Percentiles rank a stretch among this genome's conserved stretches.
Evolutionary conservation across 768 basidiomycete species (phyloP).

Genomic region (Pleurotus djamor): DNA sequence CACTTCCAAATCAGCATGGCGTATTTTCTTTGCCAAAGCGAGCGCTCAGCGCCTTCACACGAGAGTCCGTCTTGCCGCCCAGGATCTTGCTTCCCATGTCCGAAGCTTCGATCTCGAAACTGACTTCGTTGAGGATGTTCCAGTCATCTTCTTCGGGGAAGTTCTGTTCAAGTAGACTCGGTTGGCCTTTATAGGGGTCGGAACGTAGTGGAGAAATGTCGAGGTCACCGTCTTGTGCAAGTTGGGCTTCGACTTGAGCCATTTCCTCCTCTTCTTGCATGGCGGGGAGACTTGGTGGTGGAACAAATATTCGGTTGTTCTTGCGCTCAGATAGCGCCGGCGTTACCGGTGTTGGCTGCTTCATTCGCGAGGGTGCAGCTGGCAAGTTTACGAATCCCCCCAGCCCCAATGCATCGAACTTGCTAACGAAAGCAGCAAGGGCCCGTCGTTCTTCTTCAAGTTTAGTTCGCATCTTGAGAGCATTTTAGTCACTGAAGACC

Average conservation of each 20-base stretch:
- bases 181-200: slow-evolving; percentile 36
- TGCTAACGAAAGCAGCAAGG: slow-evolving; percentile 76
- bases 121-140: slow-evolving; percentile 43
- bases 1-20: neutral
- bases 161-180: slow-evolving; percentile 56
- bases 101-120: slow-evolving; percentile 42
- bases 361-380: slow-evolving; percentile 37
- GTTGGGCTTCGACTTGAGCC: slow-evolving; percentile 16
- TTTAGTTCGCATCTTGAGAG: slow-evolving; percentile 46
- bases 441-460: slow-evolving; percentile 79
- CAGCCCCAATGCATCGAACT: slow-evolving; percentile 75
- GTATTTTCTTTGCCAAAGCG: neutral
- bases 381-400: slow-evolving; percentile 25
- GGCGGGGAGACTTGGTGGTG: neutral
- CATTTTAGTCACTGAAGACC: neutral
- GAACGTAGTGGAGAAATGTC: slow-evolving; percentile 54
- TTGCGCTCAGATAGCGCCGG: slow-evolving; percentile 48
- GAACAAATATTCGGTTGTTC: slow-evolving; percentile 20
- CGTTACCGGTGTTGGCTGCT: slow-evolving; percentile 47
- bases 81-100: slow-evolving; percentile 17
- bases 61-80: slow-evolving; percentile 13
- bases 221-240: slow-evolving; percentile 26
- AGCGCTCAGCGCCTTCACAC: neutral
- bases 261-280: slow-evolving; percentile 14
- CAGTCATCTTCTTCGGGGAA: slow-evolving; percentile 52